phyloP scores from a whole-genome alignment of 768 basidiomycete genomes.

The Stropharia rugosoannulata region DNA sequence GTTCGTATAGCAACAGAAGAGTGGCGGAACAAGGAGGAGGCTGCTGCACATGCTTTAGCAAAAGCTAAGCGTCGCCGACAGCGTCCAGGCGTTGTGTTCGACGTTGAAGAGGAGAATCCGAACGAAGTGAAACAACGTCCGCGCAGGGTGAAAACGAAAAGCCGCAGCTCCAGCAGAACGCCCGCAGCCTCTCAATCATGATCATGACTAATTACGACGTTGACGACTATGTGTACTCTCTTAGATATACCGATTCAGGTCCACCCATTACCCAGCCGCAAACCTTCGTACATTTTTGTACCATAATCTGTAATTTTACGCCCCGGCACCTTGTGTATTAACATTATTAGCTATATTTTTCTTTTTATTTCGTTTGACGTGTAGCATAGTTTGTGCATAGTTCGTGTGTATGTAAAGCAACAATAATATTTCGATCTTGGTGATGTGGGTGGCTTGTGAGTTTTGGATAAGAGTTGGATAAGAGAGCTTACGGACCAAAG shows the following conservation, averaged over 20 bases:
- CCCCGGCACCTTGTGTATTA: not conserved
- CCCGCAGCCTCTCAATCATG: not conserved
- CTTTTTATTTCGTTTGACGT: not conserved
- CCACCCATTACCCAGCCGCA: not conserved
- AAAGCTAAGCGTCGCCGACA: conserved; percentile 38
- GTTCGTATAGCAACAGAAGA: conserved; percentile 61
- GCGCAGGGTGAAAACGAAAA: conserved; percentile 9
- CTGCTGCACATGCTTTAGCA: conserved; percentile 38
- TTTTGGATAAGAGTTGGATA: not conserved
- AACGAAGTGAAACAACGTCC: conserved; percentile 32
- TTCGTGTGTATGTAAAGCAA: not conserved
- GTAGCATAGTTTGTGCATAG: not conserved
- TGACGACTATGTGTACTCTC: not conserved
- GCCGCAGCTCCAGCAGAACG: conserved; percentile 4
- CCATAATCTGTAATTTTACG: conserved; percentile 1
- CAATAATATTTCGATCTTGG: too few species aligned
- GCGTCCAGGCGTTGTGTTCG: conserved; percentile 68
- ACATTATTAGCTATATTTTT: not conserved
- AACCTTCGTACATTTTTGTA: not conserved
- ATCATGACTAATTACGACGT: conserved; percentile 1
- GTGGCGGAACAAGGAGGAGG: conserved; percentile 70
- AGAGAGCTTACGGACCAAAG: not conserved
- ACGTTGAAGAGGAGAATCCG: conserved; percentile 52
- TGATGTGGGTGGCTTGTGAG: too few species aligned
- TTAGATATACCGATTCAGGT: not conserved